Base-by-base conservation (phyloP, 164 flowering plant species). In the Vitis labrusca region DNA sequence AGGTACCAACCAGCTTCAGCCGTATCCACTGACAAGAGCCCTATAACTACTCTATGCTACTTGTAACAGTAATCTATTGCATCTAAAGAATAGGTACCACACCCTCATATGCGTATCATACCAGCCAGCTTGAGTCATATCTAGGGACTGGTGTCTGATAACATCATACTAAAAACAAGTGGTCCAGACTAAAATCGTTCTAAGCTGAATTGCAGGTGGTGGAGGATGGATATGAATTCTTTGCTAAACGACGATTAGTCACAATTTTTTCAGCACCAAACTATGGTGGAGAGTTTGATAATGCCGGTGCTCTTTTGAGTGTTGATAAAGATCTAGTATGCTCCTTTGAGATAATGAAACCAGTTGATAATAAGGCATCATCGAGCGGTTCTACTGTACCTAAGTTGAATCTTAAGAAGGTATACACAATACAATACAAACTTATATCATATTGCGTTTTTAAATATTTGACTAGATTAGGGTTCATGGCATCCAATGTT, bases 261-360 rank as follows among this genome's bases (percentile, higher is more conserved):
- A 85, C 89, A 7, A 85, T 85, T 63, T 85, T 85, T 72, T 85
- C 89, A 14, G 89, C 89, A 63, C 85, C 89, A 56, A 85, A 85
- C 72, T 85, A 85, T 66, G 89, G 87, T 50, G 89, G 89, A 9
- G 89, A 85, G 65, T 85, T 85, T 64, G 89, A 85, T 77, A 85
- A 85, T 71, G 89, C 82, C 0, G 89, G 89, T 75, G 89, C 89
- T 69, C 29, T 84, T 37, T 74, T 84, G 77, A 85, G 89, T 63
- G 89, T 85, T 27, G 86, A 85, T 58, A 78, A 82, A 54, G 65
- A 72, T 55, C 69, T 85, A 15, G 74, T 82, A 17, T 85, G 89
- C 72, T 83, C 89, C 50, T 85, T 85, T 65, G 85, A 82, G 75
- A 85, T 85, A 71, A 67, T 85, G 72, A 85, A 85, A 71, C 82